Base-by-base conservation (phyloP, 371 early-diverging fungal genomes). In the Saksenaea oblongispora region DNA sequence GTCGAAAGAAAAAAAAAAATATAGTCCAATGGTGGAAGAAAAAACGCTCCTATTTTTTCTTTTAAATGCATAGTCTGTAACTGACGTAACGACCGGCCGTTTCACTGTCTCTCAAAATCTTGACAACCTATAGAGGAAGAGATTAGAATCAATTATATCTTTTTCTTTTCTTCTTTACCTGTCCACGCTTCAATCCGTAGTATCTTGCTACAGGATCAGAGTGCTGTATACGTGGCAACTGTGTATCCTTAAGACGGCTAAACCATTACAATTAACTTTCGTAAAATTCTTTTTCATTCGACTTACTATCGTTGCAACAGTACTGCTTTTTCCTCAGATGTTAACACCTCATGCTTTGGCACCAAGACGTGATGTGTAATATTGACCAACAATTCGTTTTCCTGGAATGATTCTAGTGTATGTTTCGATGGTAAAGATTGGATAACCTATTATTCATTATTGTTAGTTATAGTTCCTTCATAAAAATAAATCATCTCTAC, bases 361-460 rank as follows among this genome's bases (percentile, higher is more conserved):
- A 99, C 99, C 54, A 98, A 84, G 44, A 87, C 86, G 78, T 99
- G 99, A 67, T 95, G 87, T 36, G 99, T 99, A 61, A 99, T 98
- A 79, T 99, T 99, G 67, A 99, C 98, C 37, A 98, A 77, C 58
- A 99, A 76, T 74, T 99, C 99, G 55, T 90, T 84, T 72, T 98
- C 98, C 66, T 93, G 84, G 80, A 99, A 99, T 8, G 91, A 84
- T 70, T 99, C 99, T 37, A 99, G 69, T 3, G 89, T 87, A 70
- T 94, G 95, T 66, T 92, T 93, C 31, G 91, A 80, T 44, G 84
- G 82, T 63, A 78, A 63, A 44, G 87, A 85, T 70, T 85, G 83
- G 42, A 90, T 82, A 58, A 89, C 89, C 82, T 85, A 65, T 24
- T 10, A 24, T 26, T 54, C 7, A 44, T 54, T 10, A 8, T 51